Evolutionary conservation across 768 basidiomycete genomes (phyloP), one percentile per base, ranked within the genome.

Genomic region (Coprinopsis strossmayeri): DNA sequence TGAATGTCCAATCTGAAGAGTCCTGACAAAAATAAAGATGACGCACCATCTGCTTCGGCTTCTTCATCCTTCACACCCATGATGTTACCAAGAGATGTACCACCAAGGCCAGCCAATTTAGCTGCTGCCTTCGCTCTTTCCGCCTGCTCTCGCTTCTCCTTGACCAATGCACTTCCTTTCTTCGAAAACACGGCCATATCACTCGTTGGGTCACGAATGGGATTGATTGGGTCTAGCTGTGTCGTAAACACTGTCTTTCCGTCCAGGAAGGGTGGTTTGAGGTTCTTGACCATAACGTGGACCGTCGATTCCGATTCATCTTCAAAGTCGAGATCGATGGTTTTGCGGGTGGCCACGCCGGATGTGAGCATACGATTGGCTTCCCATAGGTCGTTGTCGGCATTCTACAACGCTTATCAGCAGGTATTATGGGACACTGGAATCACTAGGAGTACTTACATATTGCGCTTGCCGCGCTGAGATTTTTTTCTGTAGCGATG

Each of bases 361-460:
- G 96, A 98, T 0, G 91, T 91, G 9, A 91, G 73, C 87, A 99
- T 94, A 60, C 95, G 89, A 61, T 98, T 98, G 5, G 89, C 89
- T 71, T 99, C 96, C 96, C 96, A 99, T 10, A 95, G 70, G 59
- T 99, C 96, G 59, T 96, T 98, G 64, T 99, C 96, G 20, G 91
- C 91, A 58, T 98, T 97, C 90, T 94, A 63, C 52, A 35, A 49
- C 34, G 21, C 20, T 17, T 1, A 11, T 10, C n/a, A 42, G 20
- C 32, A 41, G 17, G 23, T 11, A 42, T 9, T 23, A 35, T 13
- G 46, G 28, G 37, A 28, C 15, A 13, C 44, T 34, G 3, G 1
- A 3, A 71, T 38, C n/a, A n/a, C n/a, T n/a, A n/a, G n/a, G n/a
- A n/a, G 5, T 38, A 38, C 88, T 57, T 57, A 93, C 91, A 63